Percentiles rank a stretch among this genome's conserved stretches.
These are phyloP conservation scores for Echria macrotheca DNA, from an alignment of 495 filamentous ascomycete species.

Conservation along the genomic window DNA sequence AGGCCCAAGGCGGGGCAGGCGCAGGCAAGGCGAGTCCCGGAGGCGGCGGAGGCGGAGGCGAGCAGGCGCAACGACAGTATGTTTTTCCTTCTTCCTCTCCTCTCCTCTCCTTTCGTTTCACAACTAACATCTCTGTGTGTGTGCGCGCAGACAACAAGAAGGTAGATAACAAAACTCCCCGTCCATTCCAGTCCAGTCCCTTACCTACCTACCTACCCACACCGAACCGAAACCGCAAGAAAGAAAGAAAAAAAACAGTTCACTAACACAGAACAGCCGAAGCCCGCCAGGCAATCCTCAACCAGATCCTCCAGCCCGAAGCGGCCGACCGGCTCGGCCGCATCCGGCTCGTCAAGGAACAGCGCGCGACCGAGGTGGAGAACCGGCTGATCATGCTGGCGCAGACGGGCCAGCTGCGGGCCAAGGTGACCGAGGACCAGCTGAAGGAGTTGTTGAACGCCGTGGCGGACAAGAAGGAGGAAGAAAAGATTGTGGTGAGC, in stretches of 20 bases:
- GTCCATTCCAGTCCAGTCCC: too few species aligned
- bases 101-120: neutral
- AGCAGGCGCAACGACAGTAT: conserved; percentile 58
- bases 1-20: conserved; percentile 55
- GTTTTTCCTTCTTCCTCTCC: conserved; percentile 8
- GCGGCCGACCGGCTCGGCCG: conserved; percentile 89
- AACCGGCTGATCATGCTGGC: conserved; percentile 90
- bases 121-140: conserved; percentile 10
- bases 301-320: conserved; percentile 89
- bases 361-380: conserved; percentile 83
- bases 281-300: conserved; percentile 69
- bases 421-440: conserved; percentile 87
- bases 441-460: conserved; percentile 85
- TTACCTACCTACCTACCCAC: neutral
- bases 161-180: too few species aligned
- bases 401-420: conserved; percentile 74
- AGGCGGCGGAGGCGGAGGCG: conserved; percentile 45
- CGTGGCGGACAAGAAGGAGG: conserved; percentile 64
- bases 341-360: conserved; percentile 92
- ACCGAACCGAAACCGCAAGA: neutral
- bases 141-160: conserved; percentile 63
- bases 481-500: conserved; percentile 77
- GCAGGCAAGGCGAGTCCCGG: conserved; percentile 40
- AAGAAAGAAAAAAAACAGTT: neutral
- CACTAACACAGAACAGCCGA: conserved; percentile 41